A percentile compares a stretch with the other conserved stretches of the same genome.
phyloP scores from a whole-genome alignment of 2,329 filamentous ascomycete genomes.

The Claviceps arundinis region DNA sequence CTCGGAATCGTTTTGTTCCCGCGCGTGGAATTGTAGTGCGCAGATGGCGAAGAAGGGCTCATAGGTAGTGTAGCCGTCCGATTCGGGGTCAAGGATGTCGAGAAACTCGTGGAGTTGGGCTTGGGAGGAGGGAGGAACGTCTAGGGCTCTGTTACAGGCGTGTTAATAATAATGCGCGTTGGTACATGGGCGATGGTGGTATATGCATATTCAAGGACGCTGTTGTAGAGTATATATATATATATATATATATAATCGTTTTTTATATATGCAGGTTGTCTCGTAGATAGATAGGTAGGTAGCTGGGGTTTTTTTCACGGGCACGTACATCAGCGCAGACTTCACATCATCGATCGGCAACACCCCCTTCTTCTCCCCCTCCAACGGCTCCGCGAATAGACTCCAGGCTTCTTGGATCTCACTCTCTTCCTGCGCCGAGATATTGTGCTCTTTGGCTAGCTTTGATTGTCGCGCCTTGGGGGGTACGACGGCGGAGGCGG shows the following conservation, averaged over 20 bases:
- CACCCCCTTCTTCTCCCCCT: conserved; percentile 60
- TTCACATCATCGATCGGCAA: conserved; percentile 55
- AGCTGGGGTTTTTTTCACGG: too few species aligned
- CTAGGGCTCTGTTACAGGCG: conserved; percentile 52
- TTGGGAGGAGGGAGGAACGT: conserved; percentile 49
- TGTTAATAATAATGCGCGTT: too few species aligned
- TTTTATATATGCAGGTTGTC: background rate
- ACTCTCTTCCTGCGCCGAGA: conserved; percentile 69
- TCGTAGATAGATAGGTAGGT: background rate
- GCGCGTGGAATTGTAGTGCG: conserved; percentile 66
- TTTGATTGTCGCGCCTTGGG: conserved; percentile 55
- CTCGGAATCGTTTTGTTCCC: conserved; percentile 36
- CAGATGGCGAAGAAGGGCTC: conserved; percentile 76
- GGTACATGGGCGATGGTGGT: too few species aligned
- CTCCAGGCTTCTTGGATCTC: conserved; percentile 86
- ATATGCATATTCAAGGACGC: too few species aligned
- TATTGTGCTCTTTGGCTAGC: conserved; percentile 82
- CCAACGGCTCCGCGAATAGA: conserved; percentile 61
- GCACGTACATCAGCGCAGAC: conserved; percentile 55
- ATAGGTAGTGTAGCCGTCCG: conserved; percentile 65
- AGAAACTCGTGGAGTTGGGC: conserved; percentile 65
- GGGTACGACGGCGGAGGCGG: conserved; percentile 14
- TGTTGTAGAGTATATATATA: too few species aligned
- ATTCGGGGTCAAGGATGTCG: conserved; percentile 69
- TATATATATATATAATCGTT: too few species aligned